These are phyloP conservation scores for Lactifluus volemus DNA, from an alignment of 768 basidiomycete genomes.

Conservation along the genomic window DNA sequence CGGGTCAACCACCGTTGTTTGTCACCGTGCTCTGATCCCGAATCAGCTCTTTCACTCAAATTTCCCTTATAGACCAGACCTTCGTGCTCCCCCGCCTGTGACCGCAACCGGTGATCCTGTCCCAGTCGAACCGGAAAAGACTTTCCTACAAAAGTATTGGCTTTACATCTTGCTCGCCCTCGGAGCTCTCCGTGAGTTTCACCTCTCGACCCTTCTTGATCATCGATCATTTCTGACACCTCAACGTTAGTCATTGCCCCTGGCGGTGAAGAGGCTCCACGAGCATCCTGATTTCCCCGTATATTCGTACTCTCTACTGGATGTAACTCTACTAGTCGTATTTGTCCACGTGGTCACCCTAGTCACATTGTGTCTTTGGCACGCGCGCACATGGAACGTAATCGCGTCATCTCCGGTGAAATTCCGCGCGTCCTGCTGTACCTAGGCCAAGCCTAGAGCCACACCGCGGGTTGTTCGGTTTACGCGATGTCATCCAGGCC, in stretches of 20 bases:
- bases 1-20: conserved; percentile 51
- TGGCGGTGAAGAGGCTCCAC: conserved; percentile 7
- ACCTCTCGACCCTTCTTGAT: not conserved
- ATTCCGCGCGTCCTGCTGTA: not conserved
- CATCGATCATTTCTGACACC: not conserved
- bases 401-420: conserved; percentile 3
- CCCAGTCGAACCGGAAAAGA: conserved; percentile 55
- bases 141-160: conserved; percentile 89
- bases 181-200: conserved; percentile 49
- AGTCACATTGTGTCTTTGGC: not conserved
- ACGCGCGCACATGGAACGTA: not conserved
- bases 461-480: not conserved
- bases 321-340: not conserved
- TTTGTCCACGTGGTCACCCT: not conserved
- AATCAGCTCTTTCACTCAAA: not conserved
- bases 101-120: conserved; percentile 58
- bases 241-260: conserved; percentile 5
- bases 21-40: conserved; percentile 21
- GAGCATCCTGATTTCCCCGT: not conserved
- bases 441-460: not conserved
- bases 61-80: conserved; percentile 44
- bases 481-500: not conserved
- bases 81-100: conserved; percentile 59
- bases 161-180: conserved; percentile 60
- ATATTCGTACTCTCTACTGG: not conserved